phyloP scores from a whole-genome alignment of 2,329 filamentous ascomycete genomes.

The Daldinia sp. region DNA sequence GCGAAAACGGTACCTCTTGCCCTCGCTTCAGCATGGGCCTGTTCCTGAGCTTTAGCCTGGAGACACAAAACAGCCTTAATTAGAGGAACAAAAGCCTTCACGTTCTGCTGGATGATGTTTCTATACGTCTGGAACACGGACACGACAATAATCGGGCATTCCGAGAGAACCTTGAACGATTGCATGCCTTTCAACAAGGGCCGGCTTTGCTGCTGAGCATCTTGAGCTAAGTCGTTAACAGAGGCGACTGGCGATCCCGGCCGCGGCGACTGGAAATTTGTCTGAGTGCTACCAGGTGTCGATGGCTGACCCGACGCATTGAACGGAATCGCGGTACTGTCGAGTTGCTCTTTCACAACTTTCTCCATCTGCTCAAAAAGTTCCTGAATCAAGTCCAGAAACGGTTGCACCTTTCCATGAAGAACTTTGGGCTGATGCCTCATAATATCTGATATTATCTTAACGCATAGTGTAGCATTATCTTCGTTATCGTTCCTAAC shows the following conservation, averaged over 20 bases:
- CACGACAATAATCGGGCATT: conserved; percentile 98
- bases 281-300: conserved; percentile 72
- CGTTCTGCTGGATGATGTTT: conserved; percentile 81
- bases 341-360: conserved; percentile 94
- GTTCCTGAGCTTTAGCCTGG: conserved; percentile 92
- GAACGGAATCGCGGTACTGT: conserved; percentile 73
- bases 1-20: conserved; percentile 86
- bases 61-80: conserved; percentile 91
- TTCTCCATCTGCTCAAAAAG: conserved; percentile 96
- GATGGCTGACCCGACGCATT: conserved; percentile 71
- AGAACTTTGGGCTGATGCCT: conserved; percentile 90
- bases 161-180: conserved; percentile 97
- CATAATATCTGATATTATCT: conserved; percentile 97
- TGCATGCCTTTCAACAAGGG: conserved; percentile 94
- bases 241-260: conserved; percentile 91
- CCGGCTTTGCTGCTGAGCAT: conserved; percentile 83
- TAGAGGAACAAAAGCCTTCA: conserved; percentile 90
- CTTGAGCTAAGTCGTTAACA: conserved; percentile 81
- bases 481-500: conserved; percentile 97
- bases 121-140: conserved; percentile 97
- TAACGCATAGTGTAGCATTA: conserved; percentile 97
- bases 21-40: conserved; percentile 87
- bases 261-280: conserved; percentile 86
- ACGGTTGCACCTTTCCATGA: conserved; percentile 82
- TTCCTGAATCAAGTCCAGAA: conserved; percentile 91